Base-by-base conservation (phyloP, 2,329 filamentous ascomycete genomes). In the Sporothrix sp. region DNA sequence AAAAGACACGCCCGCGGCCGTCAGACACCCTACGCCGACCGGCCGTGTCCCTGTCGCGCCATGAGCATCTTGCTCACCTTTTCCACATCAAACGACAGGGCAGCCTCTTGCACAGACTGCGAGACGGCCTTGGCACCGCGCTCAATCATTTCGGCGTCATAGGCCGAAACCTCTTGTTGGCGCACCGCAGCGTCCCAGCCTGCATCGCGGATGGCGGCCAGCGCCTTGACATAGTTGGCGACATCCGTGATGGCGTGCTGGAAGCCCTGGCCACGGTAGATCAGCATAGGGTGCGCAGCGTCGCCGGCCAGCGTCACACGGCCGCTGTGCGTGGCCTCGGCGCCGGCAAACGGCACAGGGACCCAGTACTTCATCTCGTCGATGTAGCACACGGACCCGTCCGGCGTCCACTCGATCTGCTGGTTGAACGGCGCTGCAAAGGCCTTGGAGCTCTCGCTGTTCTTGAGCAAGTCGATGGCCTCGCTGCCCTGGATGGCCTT, bases 251-350 rank as follows among this genome's bases (percentile, higher is more conserved):
- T 66, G 27, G 64, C 65, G 54, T 72, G 66, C 52, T 73, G 70
- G 32, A 70, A 63, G 7, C 69, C 69, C 56, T 73, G 71, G 0
- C 69, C 71, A n/a, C 70, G 66, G 54, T 66, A 69, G 25, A 65
- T 62, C 13, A 70, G 58, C 70, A 74, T 73, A 0, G 71, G 66
- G 59, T 75, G 68, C 4, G 63, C 65, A 1, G 68, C 66, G 46
- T 70, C 68, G 11, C 68, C 67, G 0, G 64, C 65, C 3, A 69
- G 58, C n/a, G 67, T 68, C 11, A 66, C 59, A 20, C 65, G 58
- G 1, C 65, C 64, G 1, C 51, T 56, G 3, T 52, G 56, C 11
- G 51, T 52, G 20, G 63, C 66, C 21, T 65, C 58, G 1, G 27
- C 10, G 20, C 63, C 66, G 23, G 64, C 58, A 59, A 63, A 70